A percentile compares a stretch with the other conserved stretches of the same genome.
Conservation (phyloP, 306 rosid genomes). For the Prinsepia uniflora region DNA sequence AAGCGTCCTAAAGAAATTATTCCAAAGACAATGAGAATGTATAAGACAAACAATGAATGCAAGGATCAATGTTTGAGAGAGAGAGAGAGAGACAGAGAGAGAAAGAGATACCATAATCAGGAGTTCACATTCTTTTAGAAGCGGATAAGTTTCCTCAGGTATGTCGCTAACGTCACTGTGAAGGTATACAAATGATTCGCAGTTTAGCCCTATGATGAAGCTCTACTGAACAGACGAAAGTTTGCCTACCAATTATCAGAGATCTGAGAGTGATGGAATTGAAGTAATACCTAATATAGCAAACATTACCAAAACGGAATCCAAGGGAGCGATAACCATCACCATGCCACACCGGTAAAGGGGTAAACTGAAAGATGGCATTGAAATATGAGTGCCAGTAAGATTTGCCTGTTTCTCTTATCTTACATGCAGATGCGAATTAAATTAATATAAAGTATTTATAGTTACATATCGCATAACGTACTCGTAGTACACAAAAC, state of each 20-base stretch:
- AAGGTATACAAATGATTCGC: slow-evolving; percentile 28
- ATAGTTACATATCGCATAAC: not conserved
- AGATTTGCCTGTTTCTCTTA: too few species aligned
- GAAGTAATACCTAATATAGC: slow-evolving; percentile 84
- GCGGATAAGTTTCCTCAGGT: slow-evolving; percentile 92
- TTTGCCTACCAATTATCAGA: slow-evolving; percentile 5
- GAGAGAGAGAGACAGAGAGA: not conserved
- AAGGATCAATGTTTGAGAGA: too few species aligned
- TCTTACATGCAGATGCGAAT: not conserved
- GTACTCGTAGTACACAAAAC: not conserved
- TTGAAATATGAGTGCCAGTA: slow-evolving; percentile 13
- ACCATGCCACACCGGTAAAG: slow-evolving; percentile 98
- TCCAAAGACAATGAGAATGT: not conserved
- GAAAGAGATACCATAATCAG: slow-evolving; percentile 62
- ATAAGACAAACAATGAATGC: not conserved
- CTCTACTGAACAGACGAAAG: not conserved
- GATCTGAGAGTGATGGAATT: not conserved
- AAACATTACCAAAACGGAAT: slow-evolving; percentile 81
- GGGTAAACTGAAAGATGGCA: slow-evolving; percentile 59
- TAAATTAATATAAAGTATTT: not conserved
- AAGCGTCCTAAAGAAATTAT: slow-evolving; percentile 61
- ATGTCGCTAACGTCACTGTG: slow-evolving; percentile 88
- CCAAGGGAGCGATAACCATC: slow-evolving; percentile 79
- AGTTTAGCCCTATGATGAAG: slow-evolving; percentile 11
- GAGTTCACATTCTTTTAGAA: slow-evolving; percentile 67